A percentile compares a stretch with the other conserved stretches of the same genome.
phyloP scores from a whole-genome alignment of 2,329 filamentous ascomycete species.

The Aaosphaeria pasadenensis region DNA sequence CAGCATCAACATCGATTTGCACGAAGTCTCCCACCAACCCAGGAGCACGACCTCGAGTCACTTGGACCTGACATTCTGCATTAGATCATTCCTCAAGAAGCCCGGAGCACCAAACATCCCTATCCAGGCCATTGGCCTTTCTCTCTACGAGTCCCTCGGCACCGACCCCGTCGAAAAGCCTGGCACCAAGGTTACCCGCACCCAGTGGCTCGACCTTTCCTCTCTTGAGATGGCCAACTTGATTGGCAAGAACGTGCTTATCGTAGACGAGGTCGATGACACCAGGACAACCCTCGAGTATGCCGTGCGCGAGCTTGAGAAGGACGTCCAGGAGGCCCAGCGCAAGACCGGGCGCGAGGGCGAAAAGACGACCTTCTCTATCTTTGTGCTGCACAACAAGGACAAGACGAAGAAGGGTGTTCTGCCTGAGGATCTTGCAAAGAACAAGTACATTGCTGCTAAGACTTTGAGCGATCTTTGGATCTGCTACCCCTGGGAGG shows the following conservation, averaged over 20 bases:
- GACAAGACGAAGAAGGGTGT: slow-evolving; percentile 91
- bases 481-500: slow-evolving; percentile 99
- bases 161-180: slow-evolving; percentile 68
- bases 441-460: slow-evolving; percentile 77
- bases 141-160: slow-evolving; percentile 85
- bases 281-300: slow-evolving; percentile 93
- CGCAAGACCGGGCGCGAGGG: slow-evolving; percentile 65
- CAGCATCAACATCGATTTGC: neutral
- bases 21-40: slow-evolving; percentile 7
- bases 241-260: slow-evolving; percentile 86
- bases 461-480: slow-evolving; percentile 89
- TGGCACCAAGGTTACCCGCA: slow-evolving; percentile 93
- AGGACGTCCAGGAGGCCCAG: slow-evolving; percentile 84
- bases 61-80: neutral
- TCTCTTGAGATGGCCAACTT: slow-evolving; percentile 84
- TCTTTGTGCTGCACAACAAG: slow-evolving; percentile 99
- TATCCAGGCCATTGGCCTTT: slow-evolving; percentile 97
- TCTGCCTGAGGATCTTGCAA: slow-evolving; percentile 75
- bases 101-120: slow-evolving; percentile 88
- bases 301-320: slow-evolving; percentile 86
- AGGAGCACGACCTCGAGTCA: too few relatives aligned
- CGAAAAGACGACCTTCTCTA: slow-evolving; percentile 81
- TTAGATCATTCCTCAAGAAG: slow-evolving; percentile 83
- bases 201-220: slow-evolving; percentile 94
- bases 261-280: slow-evolving; percentile 95